phyloP scores from a whole-genome alignment of 2,329 filamentous ascomycete species.

The Calycina herbarum region DNA sequence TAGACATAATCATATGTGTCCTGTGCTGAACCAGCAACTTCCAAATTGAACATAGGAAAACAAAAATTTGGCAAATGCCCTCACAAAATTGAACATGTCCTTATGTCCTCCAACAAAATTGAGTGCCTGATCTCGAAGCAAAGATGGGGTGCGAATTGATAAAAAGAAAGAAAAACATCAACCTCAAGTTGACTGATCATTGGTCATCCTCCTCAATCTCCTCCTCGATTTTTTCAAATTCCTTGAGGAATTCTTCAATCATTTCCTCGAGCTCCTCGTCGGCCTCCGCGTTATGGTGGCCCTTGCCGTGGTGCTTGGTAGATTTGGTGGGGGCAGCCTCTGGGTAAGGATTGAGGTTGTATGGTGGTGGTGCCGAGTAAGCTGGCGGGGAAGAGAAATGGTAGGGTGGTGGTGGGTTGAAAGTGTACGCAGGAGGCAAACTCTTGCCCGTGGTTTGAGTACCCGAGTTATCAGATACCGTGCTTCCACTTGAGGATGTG shows the following conservation, averaged over 20 bases:
- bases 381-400: constrained; percentile 6
- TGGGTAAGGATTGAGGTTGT: constrained; percentile 4
- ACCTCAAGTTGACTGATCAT: background rate
- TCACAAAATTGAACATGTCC: constrained; percentile 14
- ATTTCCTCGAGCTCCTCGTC: constrained; percentile 8
- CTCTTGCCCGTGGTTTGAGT: background rate
- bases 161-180: constrained; percentile 1
- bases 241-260: constrained; percentile 6
- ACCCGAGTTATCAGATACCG: constrained; percentile 10
- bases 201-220: background rate
- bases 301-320: constrained; percentile 1
- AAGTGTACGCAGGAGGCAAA: background rate
- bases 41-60: constrained; percentile 16
- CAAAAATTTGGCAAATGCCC: constrained; percentile 10
- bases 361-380: constrained; percentile 7
- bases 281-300: background rate
- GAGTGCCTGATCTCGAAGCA: constrained; percentile 1
- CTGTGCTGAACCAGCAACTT: constrained; percentile 9
- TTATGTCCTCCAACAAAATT: constrained; percentile 16
- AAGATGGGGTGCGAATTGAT: background rate
- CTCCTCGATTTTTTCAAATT: constrained; percentile 3
- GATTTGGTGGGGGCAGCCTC: background rate
- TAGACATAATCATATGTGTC: constrained; percentile 9
- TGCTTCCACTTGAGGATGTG: constrained; percentile 6
- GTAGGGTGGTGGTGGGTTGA: background rate